phyloP scores from a whole-genome alignment of 768 basidiomycete species.

The Chalciporus pseudorubinellus region DNA sequence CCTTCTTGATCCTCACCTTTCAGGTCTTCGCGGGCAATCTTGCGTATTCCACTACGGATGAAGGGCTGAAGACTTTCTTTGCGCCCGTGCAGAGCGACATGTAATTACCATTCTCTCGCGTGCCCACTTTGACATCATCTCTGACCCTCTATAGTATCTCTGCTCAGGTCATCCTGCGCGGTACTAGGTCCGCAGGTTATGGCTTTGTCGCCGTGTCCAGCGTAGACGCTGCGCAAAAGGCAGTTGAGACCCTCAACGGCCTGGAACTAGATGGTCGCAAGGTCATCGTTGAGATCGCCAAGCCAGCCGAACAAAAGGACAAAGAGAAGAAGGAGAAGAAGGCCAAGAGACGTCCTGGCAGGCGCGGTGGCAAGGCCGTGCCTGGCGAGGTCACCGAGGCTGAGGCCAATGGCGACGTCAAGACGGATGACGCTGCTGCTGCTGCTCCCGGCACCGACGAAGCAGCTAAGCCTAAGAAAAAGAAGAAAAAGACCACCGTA shows the following conservation, averaged over 20 bases:
- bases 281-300: conserved; percentile 91
- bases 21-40: conserved; percentile 96
- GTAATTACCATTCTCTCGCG: conserved; percentile 48
- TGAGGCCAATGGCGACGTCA: conserved; percentile 77
- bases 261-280: conserved; percentile 85
- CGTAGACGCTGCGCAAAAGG: conserved; percentile 80
- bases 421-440: conserved; percentile 53
- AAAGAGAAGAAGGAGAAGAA: conserved; percentile 72
- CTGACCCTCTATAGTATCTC: conserved; percentile 54
- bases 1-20: conserved; percentile 9
- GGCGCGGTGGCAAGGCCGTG: conserved; percentile 83
- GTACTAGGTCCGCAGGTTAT: conserved; percentile 84
- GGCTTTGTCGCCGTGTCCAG: conserved; percentile 86
- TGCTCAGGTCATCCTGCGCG: conserved; percentile 84
- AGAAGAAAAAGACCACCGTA: conserved; percentile 73
- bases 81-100: conserved; percentile 82
- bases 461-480: conserved; percentile 70
- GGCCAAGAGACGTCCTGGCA: conserved; percentile 77
- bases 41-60: conserved; percentile 90
- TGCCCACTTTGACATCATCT: background rate
- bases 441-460: conserved; percentile 50
- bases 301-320: conserved; percentile 86
- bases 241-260: conserved; percentile 83
- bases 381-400: conserved; percentile 89
- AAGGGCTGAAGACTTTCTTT: conserved; percentile 94